Percentiles rank a stretch among this genome's conserved stretches.
Evolutionary conservation across 257 asterid species (phyloP).

Genomic region (Solanum pimpinellifolium): DNA sequence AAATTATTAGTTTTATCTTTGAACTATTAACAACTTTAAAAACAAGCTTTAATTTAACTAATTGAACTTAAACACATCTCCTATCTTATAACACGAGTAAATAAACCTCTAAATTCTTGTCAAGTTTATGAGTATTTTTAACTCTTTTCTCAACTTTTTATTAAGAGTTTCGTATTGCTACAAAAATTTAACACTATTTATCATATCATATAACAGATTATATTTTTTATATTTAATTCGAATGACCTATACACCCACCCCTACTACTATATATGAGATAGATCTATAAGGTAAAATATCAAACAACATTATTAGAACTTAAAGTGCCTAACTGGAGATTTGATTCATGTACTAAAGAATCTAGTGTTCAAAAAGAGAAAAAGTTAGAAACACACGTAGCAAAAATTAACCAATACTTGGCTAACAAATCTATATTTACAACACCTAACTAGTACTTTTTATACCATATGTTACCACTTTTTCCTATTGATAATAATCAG

Average conservation of each 20-base stretch:
- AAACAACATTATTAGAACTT: too few relatives aligned
- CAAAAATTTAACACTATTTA: too few relatives aligned
- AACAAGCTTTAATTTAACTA: background rate
- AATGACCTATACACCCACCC: background rate
- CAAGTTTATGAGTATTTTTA: too few relatives aligned
- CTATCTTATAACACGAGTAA: too few relatives aligned
- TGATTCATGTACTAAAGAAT: background rate
- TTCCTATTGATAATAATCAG: background rate
- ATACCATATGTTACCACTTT: background rate
- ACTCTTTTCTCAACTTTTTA: too few relatives aligned
- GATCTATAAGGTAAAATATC: background rate
- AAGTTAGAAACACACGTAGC: background rate
- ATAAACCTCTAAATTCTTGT: too few relatives aligned
- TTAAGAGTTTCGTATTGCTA: too few relatives aligned
- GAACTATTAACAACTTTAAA: too few relatives aligned
- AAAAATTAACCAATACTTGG: background rate
- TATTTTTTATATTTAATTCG: background rate
- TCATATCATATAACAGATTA: too few relatives aligned
- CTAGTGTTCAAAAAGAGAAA: background rate
- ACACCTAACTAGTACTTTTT: background rate
- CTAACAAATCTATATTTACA: background rate
- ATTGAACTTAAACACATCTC: background rate
- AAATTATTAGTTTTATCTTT: too few relatives aligned
- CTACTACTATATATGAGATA: background rate
- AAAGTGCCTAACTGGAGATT: background rate